A percentile compares a stretch with the other conserved stretches of the same genome.
Evolutionary conservation across 2,329 filamentous ascomycete species (phyloP).

Genomic region (Torrubiellomyces zombiae): DNA sequence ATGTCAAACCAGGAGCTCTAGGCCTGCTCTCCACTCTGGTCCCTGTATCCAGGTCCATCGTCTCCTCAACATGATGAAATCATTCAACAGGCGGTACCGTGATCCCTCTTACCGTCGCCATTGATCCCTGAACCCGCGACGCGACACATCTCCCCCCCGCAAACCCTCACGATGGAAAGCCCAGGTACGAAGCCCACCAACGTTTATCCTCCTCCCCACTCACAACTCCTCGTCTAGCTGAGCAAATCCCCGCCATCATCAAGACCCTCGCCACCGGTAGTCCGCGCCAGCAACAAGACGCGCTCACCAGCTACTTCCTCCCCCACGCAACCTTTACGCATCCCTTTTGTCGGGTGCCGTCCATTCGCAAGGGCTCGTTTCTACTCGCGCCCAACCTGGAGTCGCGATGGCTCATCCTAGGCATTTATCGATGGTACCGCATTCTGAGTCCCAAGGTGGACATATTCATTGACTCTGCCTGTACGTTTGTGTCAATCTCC

Average conservation of each 20-base stretch:
- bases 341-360: constrained; percentile 57
- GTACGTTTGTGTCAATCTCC: constrained; percentile 15
- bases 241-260: constrained; percentile 54
- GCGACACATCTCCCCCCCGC: no score
- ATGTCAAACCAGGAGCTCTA: no score
- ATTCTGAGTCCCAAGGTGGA: constrained; percentile 62
- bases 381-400: constrained; percentile 28
- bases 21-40: no score
- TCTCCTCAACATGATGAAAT: no score
- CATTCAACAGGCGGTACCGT: no score
- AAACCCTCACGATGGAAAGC: no score
- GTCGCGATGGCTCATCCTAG: constrained; percentile 49
- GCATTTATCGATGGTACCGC: constrained; percentile 72
- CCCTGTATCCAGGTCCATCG: no score
- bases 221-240: no score
- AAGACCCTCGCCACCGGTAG: constrained; percentile 49
- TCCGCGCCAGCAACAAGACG: constrained; percentile 44
- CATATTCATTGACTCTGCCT: constrained; percentile 43
- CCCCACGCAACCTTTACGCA: constrained; percentile 58
- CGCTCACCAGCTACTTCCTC: constrained; percentile 59
- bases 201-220: no score
- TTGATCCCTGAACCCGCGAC: no score
- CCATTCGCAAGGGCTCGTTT: constrained; percentile 24
- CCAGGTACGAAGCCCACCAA: no score
- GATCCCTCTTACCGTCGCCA: no score